Evolutionary conservation across 352 stramenopile species (phyloP), one percentile per base, ranked within the genome.

Genomic region (Phytophthora pluvialis): DNA sequence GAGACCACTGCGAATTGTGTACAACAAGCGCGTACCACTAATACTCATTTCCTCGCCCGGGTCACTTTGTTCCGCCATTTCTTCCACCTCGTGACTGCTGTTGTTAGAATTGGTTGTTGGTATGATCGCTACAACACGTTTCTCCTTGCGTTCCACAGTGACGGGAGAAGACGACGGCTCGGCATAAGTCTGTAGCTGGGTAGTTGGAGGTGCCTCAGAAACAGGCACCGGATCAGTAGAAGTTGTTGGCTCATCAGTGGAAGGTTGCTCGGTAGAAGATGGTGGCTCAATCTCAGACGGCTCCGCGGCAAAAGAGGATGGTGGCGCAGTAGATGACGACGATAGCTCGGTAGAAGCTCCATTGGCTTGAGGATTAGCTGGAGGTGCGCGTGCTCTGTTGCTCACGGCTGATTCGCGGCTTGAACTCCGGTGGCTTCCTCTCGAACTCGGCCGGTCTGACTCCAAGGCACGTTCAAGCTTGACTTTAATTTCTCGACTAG

Each of bases 41-140:
- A 72, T 78, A 40, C 28, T 76, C 73, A 69, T 76, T 55, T 80
- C 70, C 21, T 80, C 55, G 9, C 64, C 62, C 13, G 48, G 49
- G 13, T 80, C 73, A 47, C 57, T 62, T 38, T 63, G 40, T n/a
- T 66, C 63, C 4, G 11, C 51, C 46, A 50, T 26, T 35, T 57
- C 49, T 59, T 18, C 29, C 31, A 39, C 15, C 21, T 54, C 43
- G 15, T 57, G 29, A 12, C 40, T 68, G 50, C 10, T 39, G 48
- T 29, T 60, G 48, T 29, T 60, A 15, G 43, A 66, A 50, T 57
- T 51, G 13, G 43, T 38, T 28, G 6, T 40, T 9, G 54, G 54
- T 47, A 59, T 62, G 18, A 52, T 39, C 12, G 46, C 15, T 39
- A 52, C 48, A 60, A 18, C 31, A 15, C 42, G 18, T 25, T 49